Base-by-base conservation (phyloP, 306 rosid genomes). In the Vigna radiata region DNA sequence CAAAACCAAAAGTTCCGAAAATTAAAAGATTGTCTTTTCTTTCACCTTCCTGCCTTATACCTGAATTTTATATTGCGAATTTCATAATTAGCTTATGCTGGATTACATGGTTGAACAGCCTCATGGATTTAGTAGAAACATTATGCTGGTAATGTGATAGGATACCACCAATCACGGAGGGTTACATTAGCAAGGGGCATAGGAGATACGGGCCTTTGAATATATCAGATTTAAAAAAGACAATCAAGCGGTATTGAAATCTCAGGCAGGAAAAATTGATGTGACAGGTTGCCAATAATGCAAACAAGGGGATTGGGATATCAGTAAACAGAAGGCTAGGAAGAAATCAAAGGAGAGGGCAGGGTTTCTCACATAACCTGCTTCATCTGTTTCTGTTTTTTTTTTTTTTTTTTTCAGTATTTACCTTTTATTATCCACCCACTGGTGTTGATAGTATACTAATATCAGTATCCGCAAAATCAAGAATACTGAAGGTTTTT, bases 91-190 rank as follows among this genome's bases (percentile, higher is more conserved):
- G 36, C 43, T 55, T 29, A 36, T 80, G 75, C 47, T 21, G 39
- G 17, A 58, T 25, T 25, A 25, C 64, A 58, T 23, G 27, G 31
- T 52, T 4, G n/a, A 76, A 52, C 62, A 75, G 81, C 67, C 41
- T 75, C 14, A 16, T 59, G 55, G 33, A 60, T 31, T 60, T 70
- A 71, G 62, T 58, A 47, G 14, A 71, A 71, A 21, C 70, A 64
- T 16, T 36, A 53, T 55, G 15, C 11, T 6, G 47, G 21, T 19
- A 63, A 25, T 21, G 33, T 27, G 65, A 13, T 13, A 29, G 44
- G 15, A 33, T 33, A 62, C 19, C 46, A 33, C 46, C 25, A 16
- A 16, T 62, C n/a, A 31, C 25, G 8, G n/a, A 62, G 68, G 68
- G 12, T 9, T 62, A 36, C 36, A 62, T 62, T 36, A 31, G 25